A percentile compares a stretch with the other conserved stretches of the same genome.
phyloP scores from a whole-genome alignment of 768 basidiomycete species.

The Lentinula boryana region DNA sequence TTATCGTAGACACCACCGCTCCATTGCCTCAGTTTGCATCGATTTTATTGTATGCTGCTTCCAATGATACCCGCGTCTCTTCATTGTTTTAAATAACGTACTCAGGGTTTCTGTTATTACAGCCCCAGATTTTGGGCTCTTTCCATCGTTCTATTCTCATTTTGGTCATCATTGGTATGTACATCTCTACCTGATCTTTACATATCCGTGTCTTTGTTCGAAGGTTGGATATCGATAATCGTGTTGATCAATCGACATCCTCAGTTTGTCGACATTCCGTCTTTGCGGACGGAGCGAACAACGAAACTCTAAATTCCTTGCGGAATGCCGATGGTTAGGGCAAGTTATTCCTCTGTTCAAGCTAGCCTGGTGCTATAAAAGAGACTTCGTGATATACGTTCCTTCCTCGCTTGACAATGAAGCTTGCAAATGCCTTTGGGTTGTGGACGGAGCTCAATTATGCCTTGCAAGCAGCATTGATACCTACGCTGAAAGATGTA shows the following conservation, averaged over 20 bases:
- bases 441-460: constrained; percentile 24
- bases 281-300: neutral
- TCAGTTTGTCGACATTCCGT: neutral
- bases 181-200: neutral
- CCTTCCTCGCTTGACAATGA: neutral
- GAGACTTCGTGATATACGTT: neutral
- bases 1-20: neutral
- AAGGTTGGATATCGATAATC: neutral
- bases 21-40: neutral
- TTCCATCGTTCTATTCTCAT: neutral
- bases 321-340: neutral
- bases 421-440: neutral
- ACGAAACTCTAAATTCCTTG: neutral
- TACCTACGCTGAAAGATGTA: constrained; percentile 28
- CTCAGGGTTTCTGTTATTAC: neutral
- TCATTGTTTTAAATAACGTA: neutral
- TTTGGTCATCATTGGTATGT: neutral
- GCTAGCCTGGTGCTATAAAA: neutral
- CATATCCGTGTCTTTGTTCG: neutral
- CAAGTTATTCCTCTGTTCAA: too few relatives aligned
- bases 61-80: constrained; percentile 1
- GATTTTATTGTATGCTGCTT: neutral
- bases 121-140: neutral
- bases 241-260: neutral
- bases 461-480: constrained; percentile 23